Conservation (phyloP, 2,329 filamentous ascomycete species). For the Pseudodiploospora longispora region DNA sequence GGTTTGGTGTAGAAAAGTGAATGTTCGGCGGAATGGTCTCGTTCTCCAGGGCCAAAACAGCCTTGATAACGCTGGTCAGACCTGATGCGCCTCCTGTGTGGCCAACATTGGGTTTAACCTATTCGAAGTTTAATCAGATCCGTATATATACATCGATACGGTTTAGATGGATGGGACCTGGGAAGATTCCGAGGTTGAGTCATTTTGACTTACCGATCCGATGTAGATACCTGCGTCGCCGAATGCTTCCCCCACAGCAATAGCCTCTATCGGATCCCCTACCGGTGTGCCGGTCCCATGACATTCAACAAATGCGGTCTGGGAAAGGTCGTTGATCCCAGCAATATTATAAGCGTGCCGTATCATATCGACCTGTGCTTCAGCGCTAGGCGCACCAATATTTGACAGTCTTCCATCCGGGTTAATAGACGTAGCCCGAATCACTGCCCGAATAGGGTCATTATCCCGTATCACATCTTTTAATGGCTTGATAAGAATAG, state of each 20-base stretch:
- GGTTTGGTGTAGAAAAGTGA: slow-evolving; percentile 16
- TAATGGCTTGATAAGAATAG: slow-evolving; percentile 46
- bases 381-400: slow-evolving; percentile 38
- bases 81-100: slow-evolving; percentile 21
- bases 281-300: slow-evolving; percentile 23
- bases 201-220: not conserved
- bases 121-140: slow-evolving; percentile 5
- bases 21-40: slow-evolving; percentile 18
- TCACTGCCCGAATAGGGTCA: slow-evolving; percentile 42
- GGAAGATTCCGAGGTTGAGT: slow-evolving; percentile 5
- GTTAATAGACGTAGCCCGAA: slow-evolving; percentile 39
- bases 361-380: slow-evolving; percentile 31
- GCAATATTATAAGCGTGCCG: slow-evolving; percentile 16
- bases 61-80: slow-evolving; percentile 20
- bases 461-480: slow-evolving; percentile 42
- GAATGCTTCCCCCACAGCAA: slow-evolving; percentile 17
- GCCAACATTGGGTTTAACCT: slow-evolving; percentile 17
- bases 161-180: not conserved
- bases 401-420: slow-evolving; percentile 18
- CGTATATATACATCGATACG: not conserved
- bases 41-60: slow-evolving; percentile 17
- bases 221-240: slow-evolving; percentile 16
- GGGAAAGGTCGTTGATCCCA: slow-evolving; percentile 12
- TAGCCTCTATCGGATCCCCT: slow-evolving; percentile 22
- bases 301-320: slow-evolving; percentile 22